Percentiles rank a stretch among this genome's conserved stretches.
Conservation (phyloP, 768 basidiomycete genomes). For the Auriscalpium vulgare region DNA sequence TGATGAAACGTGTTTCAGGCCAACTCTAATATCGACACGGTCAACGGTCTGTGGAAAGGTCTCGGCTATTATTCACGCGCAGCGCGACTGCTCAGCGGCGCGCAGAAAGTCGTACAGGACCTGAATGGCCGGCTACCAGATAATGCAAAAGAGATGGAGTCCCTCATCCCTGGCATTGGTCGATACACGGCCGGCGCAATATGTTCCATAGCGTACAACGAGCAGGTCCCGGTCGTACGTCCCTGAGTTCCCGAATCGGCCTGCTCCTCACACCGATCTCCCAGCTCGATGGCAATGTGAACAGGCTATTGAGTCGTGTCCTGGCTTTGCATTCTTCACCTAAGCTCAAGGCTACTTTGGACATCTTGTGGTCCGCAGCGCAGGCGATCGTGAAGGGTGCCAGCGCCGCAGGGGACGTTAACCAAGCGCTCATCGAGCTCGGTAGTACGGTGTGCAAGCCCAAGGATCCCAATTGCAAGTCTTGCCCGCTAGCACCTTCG, state of each 20-base stretch:
- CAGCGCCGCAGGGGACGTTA: constrained; percentile 71
- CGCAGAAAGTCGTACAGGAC: constrained; percentile 65
- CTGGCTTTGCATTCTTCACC: constrained; percentile 77
- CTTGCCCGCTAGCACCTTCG: constrained; percentile 62
- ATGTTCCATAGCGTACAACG: constrained; percentile 82
- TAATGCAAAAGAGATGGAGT: constrained; percentile 75
- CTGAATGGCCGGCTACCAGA: constrained; percentile 67
- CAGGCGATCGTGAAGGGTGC: constrained; percentile 51
- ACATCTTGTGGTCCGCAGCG: constrained; percentile 79
- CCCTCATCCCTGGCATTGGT: constrained; percentile 80
- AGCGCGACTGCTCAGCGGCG: constrained; percentile 73
- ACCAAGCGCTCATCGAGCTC: constrained; percentile 91
- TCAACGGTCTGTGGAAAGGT: constrained; percentile 88
- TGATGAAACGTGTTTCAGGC: constrained; percentile 33
- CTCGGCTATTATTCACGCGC: constrained; percentile 88
- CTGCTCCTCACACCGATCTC: neutral
- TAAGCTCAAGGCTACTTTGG: constrained; percentile 69
- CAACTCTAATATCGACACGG: constrained; percentile 66
- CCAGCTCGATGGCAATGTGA: constrained; percentile 87
- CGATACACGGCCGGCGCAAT: constrained; percentile 84
- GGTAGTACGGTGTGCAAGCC: constrained; percentile 91
- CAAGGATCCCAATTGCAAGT: constrained; percentile 62
- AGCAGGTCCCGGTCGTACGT: constrained; percentile 77
- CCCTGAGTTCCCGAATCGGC: neutral
- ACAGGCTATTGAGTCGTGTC: constrained; percentile 75